These are phyloP conservation scores for Dactylellina sp. DNA, from an alignment of 2,329 filamentous ascomycete genomes.

Conservation along the genomic window DNA sequence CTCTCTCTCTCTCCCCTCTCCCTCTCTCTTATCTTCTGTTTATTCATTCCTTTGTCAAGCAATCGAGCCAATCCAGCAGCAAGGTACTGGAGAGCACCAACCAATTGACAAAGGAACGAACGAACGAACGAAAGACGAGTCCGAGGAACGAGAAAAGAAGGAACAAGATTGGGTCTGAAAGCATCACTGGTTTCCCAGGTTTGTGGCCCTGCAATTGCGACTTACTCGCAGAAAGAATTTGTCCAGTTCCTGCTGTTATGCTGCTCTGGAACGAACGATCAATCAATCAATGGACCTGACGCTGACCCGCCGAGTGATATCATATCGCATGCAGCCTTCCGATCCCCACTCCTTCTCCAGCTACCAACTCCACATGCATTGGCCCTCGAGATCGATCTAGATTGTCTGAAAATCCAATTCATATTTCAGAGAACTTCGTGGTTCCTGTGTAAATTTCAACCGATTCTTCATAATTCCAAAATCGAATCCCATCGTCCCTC, in stretches of 20 bases:
- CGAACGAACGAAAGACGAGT: constrained; percentile 55
- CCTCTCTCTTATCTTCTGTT: constrained; percentile 41
- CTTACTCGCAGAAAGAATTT: constrained; percentile 40
- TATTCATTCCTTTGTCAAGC: constrained; percentile 57
- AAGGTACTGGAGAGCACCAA: constrained; percentile 23
- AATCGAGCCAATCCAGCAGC: constrained; percentile 47
- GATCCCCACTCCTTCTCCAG: constrained; percentile 43
- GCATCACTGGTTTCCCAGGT: constrained; percentile 40
- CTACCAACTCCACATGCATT: constrained; percentile 28
- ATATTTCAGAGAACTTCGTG: neutral
- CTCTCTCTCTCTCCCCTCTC: constrained; percentile 31
- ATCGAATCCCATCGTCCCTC: neutral
- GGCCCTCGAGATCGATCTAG: constrained; percentile 36
- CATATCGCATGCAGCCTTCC: constrained; percentile 52
- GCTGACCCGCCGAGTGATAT: constrained; percentile 55
- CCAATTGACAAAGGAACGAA: constrained; percentile 57
- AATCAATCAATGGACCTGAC: constrained; percentile 34
- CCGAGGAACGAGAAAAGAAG: constrained; percentile 29
- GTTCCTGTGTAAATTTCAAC: constrained; percentile 4
- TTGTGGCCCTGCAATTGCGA: no score
- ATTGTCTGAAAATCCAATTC: constrained; percentile 12
- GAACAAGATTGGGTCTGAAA: constrained; percentile 58
- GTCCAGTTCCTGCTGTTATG: constrained; percentile 1
- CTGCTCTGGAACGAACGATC: no score
- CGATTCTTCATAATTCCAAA: constrained; percentile 8